Evolutionary conservation across 2,329 filamentous ascomycete species (phyloP).

Genomic region (Pseudogymnoascus sp.): DNA sequence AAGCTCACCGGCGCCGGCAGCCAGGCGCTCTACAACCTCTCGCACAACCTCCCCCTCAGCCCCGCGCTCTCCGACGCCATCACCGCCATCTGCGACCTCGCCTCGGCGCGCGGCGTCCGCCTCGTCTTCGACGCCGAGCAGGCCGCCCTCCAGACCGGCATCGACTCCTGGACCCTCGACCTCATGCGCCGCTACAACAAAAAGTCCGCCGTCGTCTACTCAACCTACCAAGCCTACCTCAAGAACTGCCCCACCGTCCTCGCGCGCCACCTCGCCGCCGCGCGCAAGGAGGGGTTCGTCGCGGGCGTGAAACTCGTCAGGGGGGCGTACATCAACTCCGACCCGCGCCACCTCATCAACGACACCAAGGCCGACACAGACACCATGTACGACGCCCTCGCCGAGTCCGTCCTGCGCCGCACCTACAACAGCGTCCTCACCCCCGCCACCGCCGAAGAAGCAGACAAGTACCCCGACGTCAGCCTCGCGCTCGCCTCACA

Average conservation of each 20-base stretch:
- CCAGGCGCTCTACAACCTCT: conserved; percentile 59
- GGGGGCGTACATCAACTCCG: conserved; percentile 63
- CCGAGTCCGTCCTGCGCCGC: conserved; percentile 56
- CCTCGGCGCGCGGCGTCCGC: conserved; percentile 57
- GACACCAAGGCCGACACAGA: conserved; percentile 66
- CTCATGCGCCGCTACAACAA: conserved; percentile 72
- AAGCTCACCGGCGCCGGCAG: conserved; percentile 77
- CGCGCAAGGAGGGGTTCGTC: conserved; percentile 51
- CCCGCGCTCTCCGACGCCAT: conserved; percentile 60
- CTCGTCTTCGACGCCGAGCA: conserved; percentile 86
- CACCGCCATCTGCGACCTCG: conserved; percentile 64
- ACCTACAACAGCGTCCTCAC: conserved; percentile 49
- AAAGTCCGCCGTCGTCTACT: conserved; percentile 62
- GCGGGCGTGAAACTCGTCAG: conserved; percentile 69
- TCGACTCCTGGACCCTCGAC: conserved; percentile 70
- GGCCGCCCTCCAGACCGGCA: conserved; percentile 66
- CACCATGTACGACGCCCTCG: conserved; percentile 61
- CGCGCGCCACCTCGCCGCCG: conserved; percentile 49
- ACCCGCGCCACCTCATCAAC: conserved; percentile 62
- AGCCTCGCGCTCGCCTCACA: conserved; percentile 72
- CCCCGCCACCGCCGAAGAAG: conserved; percentile 31
- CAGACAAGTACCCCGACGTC: conserved; percentile 44
- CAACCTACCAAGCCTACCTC: conserved; percentile 71
- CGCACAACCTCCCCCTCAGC: conserved; percentile 53
- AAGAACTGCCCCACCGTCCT: conserved; percentile 53